Evolutionary conservation across 2,329 filamentous ascomycete species (phyloP), one percentile per base, ranked within the genome.

Genomic region (Fusarium burgessii): DNA sequence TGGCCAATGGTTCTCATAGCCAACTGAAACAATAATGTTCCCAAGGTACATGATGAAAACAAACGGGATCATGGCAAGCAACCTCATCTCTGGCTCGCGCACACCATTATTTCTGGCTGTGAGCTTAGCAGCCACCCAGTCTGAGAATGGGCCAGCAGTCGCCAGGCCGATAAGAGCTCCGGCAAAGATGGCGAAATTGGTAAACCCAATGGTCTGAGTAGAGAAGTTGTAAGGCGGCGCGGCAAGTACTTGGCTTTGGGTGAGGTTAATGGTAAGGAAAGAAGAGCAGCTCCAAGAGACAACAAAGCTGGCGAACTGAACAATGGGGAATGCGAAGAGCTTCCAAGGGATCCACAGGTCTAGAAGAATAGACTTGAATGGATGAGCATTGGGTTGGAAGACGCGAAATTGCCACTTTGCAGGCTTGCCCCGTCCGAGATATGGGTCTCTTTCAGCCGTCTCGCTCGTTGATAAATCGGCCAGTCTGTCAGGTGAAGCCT

Each of bases 151-250:
- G 36, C 55, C 55, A 3, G 43, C 55, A 18, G 45, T 51, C 5
- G 45, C 45, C 5, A 50, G 43, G 3, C 55, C 55, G 6, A 58
- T 51, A 2, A 50, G 8, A 18, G 55, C 43, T 18, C 55, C 55
- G 14, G 33, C 51, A 14, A 54, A 54, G 9, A 54, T 54, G 23
- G 51, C 51, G 23, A 54, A 54, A 8, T 54, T 54, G n/a, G 51
- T 54, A 14, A 54, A 54, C 2, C 51, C 51, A 13, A 54, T 54
- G n/a, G 51, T 54, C 27, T 54, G 36, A 10, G 14, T 54, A 7
- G 51, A 54, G 27, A 54, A 54, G n/a, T 54, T 54, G 51, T 54
- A 54, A 54, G 51, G 51, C 8, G 51, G 51, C 15, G 51, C 51
- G 8, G 36, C 51, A 43, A 54, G 51, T 3, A 54, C 51, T 54